phyloP scores from a whole-genome alignment of 1,284 basidiomycete genomes.

The Ustilago loliicola region DNA sequence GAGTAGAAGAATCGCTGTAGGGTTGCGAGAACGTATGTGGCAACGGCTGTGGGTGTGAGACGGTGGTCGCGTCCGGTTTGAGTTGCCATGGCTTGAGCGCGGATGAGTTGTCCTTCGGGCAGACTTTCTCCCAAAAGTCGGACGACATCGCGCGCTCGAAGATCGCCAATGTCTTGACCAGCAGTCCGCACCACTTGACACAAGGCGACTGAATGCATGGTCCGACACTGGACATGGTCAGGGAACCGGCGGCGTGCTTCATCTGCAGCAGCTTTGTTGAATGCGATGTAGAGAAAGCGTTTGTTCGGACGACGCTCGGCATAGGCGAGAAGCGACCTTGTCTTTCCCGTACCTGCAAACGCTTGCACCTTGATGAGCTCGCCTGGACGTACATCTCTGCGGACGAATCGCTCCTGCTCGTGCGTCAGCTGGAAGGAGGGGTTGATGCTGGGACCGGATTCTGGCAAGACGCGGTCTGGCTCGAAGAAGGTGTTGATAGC shows the following conservation, averaged over 20 bases:
- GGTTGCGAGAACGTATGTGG: constrained; percentile 59
- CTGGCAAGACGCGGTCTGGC: constrained; percentile 14
- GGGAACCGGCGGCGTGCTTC: constrained; percentile 56
- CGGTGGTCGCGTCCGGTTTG: constrained; percentile 39
- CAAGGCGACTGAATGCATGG: constrained; percentile 64
- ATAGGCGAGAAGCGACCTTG: constrained; percentile 60
- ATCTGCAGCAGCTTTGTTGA: constrained; percentile 63
- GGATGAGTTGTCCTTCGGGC: constrained; percentile 48
- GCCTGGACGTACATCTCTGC: constrained; percentile 48
- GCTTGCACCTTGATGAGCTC: constrained; percentile 64
- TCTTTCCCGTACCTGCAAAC: constrained; percentile 65
- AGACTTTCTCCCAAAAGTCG: constrained; percentile 45
- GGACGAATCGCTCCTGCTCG: constrained; percentile 59
- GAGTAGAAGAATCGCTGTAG: constrained; percentile 64
- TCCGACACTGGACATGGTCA: constrained; percentile 60
- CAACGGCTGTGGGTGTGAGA: constrained; percentile 59
- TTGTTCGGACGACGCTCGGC: constrained; percentile 53
- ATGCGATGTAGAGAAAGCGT: constrained; percentile 63
- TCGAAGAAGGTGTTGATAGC: constrained; percentile 53
- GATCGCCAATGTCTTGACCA: constrained; percentile 51
- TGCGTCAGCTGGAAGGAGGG: constrained; percentile 54
- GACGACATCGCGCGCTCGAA: constrained; percentile 59
- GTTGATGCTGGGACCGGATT: constrained; percentile 11
- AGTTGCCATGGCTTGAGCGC: constrained; percentile 31
- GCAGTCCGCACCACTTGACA: constrained; percentile 52